Conservation (phyloP, 2,329 filamentous ascomycete genomes). For the Xylariaceae sp. region DNA sequence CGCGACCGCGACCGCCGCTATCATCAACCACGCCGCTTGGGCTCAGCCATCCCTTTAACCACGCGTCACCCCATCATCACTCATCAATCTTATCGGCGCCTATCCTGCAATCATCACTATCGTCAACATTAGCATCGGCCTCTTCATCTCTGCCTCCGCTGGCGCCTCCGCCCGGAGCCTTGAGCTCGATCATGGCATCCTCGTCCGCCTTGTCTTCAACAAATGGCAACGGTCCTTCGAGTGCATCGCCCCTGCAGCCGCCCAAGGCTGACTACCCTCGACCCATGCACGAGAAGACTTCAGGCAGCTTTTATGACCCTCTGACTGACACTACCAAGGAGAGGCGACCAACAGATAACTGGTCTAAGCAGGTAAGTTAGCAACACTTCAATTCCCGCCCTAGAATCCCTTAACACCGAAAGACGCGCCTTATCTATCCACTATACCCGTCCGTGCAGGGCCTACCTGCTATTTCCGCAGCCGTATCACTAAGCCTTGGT, state of each 20-base stretch:
- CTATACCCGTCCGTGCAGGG: neutral
- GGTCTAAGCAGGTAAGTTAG: slow-evolving; percentile 44
- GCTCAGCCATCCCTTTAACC: slow-evolving; percentile 38
- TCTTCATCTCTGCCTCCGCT: slow-evolving; percentile 36
- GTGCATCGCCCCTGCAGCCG: slow-evolving; percentile 43
- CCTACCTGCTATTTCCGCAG: slow-evolving; percentile 3
- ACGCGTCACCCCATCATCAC: slow-evolving; percentile 36
- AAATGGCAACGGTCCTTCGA: slow-evolving; percentile 38
- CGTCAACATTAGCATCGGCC: slow-evolving; percentile 27
- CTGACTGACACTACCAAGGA: slow-evolving; percentile 51
- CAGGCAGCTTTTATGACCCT: slow-evolving; percentile 53
- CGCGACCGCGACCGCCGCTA: slow-evolving; percentile 36
- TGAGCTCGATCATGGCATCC: slow-evolving; percentile 42
- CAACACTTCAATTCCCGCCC: too few species aligned
- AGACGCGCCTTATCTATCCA: neutral
- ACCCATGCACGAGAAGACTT: slow-evolving; percentile 45
- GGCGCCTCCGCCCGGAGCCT: slow-evolving; percentile 42
- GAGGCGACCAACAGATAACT: slow-evolving; percentile 44
- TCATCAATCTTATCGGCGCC: slow-evolving; percentile 21
- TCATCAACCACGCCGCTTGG: slow-evolving; percentile 30
- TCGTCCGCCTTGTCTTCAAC: slow-evolving; percentile 38
- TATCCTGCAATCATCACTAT: slow-evolving; percentile 23
- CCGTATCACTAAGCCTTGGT: slow-evolving; percentile 2
- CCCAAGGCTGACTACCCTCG: slow-evolving; percentile 44
- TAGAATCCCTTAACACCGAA: too few species aligned